Conservation (phyloP, 495 filamentous ascomycete species). For the Penicillium desertorum region DNA sequence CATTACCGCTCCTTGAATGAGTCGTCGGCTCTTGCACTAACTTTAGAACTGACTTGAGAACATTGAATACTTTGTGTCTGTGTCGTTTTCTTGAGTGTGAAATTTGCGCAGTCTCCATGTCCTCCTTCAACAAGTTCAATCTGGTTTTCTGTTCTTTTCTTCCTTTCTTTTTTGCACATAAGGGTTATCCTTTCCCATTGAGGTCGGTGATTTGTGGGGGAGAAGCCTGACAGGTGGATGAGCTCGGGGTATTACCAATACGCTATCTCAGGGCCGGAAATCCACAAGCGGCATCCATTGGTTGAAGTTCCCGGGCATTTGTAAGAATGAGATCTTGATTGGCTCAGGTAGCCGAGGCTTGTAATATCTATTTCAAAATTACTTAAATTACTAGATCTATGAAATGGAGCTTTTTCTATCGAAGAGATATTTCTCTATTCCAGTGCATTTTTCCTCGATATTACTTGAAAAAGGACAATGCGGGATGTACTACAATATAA, state of each 20-base stretch:
- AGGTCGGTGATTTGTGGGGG: neutral
- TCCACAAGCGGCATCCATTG: neutral
- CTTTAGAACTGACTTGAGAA: no score
- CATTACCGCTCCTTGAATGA: neutral
- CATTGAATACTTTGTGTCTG: no score
- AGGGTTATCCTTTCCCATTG: no score
- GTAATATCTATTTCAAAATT: slow-evolving; percentile 5
- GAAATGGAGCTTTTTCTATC: neutral
- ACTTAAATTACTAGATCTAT: neutral
- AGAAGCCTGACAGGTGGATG: neutral
- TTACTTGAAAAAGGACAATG: neutral
- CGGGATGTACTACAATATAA: neutral
- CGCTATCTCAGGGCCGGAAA: slow-evolving; percentile 13
- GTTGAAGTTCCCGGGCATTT: neutral
- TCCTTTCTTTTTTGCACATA: no score
- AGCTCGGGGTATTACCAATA: slow-evolving; percentile 15
- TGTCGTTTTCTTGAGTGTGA: no score
- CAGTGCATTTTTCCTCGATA: neutral
- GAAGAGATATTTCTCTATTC: neutral
- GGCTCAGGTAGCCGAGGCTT: neutral
- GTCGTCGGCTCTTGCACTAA: no score
- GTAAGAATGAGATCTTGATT: neutral
- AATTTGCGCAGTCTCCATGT: no score
- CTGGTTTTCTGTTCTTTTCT: neutral
- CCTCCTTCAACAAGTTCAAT: neutral